Conservation (phyloP, 495 filamentous ascomycete genomes). For the Lineolata rhizophorae region DNA sequence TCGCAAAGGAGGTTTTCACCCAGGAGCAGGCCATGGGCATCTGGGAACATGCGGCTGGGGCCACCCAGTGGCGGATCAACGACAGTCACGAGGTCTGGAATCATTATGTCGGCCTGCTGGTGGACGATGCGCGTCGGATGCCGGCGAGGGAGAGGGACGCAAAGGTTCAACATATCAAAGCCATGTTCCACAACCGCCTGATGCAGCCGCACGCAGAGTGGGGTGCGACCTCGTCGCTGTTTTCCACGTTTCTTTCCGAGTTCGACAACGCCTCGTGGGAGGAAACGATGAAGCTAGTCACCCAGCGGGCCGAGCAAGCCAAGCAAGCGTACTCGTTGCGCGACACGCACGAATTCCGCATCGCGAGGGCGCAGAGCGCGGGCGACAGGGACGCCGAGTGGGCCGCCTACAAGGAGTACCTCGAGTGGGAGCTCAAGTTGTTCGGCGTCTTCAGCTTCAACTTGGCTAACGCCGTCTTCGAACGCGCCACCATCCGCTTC, state of each 20-base stretch:
- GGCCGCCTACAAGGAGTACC: slow-evolving; percentile 45
- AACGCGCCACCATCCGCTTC: slow-evolving; percentile 48
- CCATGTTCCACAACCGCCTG: slow-evolving; percentile 52
- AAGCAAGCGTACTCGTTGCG: slow-evolving; percentile 47
- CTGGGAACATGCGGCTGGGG: slow-evolving; percentile 57
- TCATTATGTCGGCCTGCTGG: slow-evolving; percentile 38
- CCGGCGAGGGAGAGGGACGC: slow-evolving; percentile 30
- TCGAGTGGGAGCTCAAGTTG: slow-evolving; percentile 57
- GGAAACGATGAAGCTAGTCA: slow-evolving; percentile 50
- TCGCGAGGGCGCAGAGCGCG: slow-evolving; percentile 35
- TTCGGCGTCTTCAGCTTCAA: slow-evolving; percentile 29
- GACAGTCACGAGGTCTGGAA: slow-evolving; percentile 86
- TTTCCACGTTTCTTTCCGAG: slow-evolving; percentile 58
- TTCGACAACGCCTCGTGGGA: slow-evolving; percentile 62
- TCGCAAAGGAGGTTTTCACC: slow-evolving; percentile 61
- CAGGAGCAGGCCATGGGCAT: slow-evolving; percentile 53
- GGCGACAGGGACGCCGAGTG: slow-evolving; percentile 35
- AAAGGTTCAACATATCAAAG: slow-evolving; percentile 41
- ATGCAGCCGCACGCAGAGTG: slow-evolving; percentile 63
- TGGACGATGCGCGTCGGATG: slow-evolving; percentile 37
- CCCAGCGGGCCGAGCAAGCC: slow-evolving; percentile 36
- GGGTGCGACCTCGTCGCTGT: slow-evolving; percentile 64
- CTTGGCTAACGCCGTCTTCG: slow-evolving; percentile 51
- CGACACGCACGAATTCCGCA: slow-evolving; percentile 46
- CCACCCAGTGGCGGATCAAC: slow-evolving; percentile 58